These are phyloP conservation scores for Thielaviopsis populi DNA, from an alignment of 2,329 filamentous ascomycete genomes.

Conservation along the genomic window DNA sequence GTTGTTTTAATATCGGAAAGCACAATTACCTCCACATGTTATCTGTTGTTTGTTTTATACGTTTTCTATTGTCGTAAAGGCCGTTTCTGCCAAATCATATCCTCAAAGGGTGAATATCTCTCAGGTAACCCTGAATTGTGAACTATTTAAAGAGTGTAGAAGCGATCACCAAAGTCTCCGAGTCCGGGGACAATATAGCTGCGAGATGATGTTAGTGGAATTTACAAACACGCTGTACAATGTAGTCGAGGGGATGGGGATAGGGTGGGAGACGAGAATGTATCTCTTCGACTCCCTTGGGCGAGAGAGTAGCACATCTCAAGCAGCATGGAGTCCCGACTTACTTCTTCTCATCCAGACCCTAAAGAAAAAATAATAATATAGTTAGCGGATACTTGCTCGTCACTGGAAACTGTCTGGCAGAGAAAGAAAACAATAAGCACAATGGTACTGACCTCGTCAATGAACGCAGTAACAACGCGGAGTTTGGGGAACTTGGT, in stretches of 20 bases:
- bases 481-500: slow-evolving; percentile 76
- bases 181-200: slow-evolving; percentile 93
- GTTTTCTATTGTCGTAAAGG: not conserved
- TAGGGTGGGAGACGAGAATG: not conserved
- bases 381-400: not conserved
- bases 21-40: not conserved
- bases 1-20: slow-evolving; percentile 3
- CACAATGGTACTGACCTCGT: slow-evolving; percentile 42
- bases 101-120: not conserved
- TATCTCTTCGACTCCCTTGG: not conserved
- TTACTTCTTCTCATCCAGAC: slow-evolving; percentile 95
- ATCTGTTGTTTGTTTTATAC: not conserved
- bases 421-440: not conserved
- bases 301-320: not conserved
- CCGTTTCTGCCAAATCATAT: not conserved
- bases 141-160: slow-evolving; percentile 49
- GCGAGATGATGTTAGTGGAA: slow-evolving; percentile 17
- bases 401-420: not conserved
- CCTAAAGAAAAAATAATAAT: slow-evolving; percentile 29
- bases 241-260: not conserved
- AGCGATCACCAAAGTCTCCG: slow-evolving; percentile 89
- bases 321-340: slow-evolving; percentile 20
- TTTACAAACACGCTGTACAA: not conserved
- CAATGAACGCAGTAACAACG: slow-evolving; percentile 90
- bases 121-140: not conserved